Conservation (phyloP, 768 basidiomycete genomes). For the Trametes villosa region DNA sequence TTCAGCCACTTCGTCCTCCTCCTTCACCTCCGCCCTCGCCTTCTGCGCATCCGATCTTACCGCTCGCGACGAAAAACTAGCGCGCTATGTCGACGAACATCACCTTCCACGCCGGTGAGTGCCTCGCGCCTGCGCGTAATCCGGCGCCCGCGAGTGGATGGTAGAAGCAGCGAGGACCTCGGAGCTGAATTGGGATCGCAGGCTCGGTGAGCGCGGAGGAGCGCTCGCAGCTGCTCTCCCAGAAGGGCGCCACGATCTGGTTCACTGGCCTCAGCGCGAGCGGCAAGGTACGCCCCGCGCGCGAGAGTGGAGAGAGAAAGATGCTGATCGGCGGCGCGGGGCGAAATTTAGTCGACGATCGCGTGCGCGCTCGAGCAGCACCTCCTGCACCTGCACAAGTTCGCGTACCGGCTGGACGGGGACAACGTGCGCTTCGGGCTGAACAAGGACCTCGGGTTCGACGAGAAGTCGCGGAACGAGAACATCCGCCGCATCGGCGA, state of each 20-base stretch:
- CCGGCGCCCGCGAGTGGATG: background rate
- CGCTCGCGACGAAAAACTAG: background rate
- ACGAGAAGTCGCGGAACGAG: constrained; percentile 88
- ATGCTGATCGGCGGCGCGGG: no score
- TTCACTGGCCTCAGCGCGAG: constrained; percentile 94
- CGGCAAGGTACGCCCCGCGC: constrained; percentile 87
- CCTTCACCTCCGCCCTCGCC: background rate
- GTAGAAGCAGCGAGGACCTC: background rate
- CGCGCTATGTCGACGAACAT: constrained; percentile 46
- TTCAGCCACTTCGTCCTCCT: no score
- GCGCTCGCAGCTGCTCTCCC: constrained; percentile 67
- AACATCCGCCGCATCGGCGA: constrained; percentile 98
- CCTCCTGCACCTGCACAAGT: constrained; percentile 83
- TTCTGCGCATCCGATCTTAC: background rate
- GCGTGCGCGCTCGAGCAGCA: constrained; percentile 97
- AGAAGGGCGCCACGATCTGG: constrained; percentile 94
- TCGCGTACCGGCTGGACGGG: constrained; percentile 91
- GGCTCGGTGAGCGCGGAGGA: constrained; percentile 75
- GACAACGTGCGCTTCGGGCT: constrained; percentile 96
- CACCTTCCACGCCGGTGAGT: constrained; percentile 70
- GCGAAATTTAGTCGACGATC: constrained; percentile 90
- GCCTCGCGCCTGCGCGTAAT: background rate
- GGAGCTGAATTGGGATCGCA: constrained; percentile 32
- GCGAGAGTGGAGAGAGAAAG: no score
- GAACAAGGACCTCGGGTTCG: constrained; percentile 96